phyloP scores from a whole-genome alignment of 1,139 yeast genomes.

The Wickerhamiella pararugosa region DNA sequence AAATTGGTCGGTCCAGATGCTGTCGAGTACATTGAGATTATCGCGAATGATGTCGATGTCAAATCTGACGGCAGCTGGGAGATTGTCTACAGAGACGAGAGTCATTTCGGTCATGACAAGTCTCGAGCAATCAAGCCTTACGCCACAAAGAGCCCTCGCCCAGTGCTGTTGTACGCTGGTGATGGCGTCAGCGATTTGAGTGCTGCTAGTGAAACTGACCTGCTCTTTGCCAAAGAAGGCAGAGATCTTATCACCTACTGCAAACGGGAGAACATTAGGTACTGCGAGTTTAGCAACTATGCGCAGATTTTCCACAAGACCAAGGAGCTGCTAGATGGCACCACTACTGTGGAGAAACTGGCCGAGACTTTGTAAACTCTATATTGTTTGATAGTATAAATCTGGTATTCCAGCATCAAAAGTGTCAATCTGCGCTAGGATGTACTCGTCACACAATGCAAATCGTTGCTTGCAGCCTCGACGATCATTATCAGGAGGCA shows the following conservation, averaged over 20 bases:
- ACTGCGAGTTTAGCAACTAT: constrained; percentile 64
- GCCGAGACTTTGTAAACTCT: constrained; percentile 5
- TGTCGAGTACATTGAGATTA: constrained; percentile 55
- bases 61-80: constrained; percentile 55
- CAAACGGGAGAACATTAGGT: constrained; percentile 63
- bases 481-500: too few relatives aligned
- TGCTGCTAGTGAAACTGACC: constrained; percentile 89
- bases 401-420: too few relatives aligned
- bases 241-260: constrained; percentile 80
- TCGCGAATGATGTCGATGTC: constrained; percentile 60
- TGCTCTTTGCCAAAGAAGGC: constrained; percentile 85
- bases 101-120: constrained; percentile 89
- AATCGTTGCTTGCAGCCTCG: too few relatives aligned
- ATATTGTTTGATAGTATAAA: too few relatives aligned
- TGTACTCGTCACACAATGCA: too few relatives aligned
- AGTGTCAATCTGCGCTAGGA: too few relatives aligned
- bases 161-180: constrained; percentile 76
- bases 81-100: constrained; percentile 68
- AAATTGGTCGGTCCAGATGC: constrained; percentile 68
- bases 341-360: constrained; percentile 1
- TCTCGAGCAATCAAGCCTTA: constrained; percentile 62
- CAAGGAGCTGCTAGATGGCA: constrained; percentile 42
- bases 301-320: constrained; percentile 11
- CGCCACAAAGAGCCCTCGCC: constrained; percentile 33
- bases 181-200: constrained; percentile 92